Base-by-base conservation (phyloP, 1,284 basidiomycete genomes). In the Boletus sp. region DNA sequence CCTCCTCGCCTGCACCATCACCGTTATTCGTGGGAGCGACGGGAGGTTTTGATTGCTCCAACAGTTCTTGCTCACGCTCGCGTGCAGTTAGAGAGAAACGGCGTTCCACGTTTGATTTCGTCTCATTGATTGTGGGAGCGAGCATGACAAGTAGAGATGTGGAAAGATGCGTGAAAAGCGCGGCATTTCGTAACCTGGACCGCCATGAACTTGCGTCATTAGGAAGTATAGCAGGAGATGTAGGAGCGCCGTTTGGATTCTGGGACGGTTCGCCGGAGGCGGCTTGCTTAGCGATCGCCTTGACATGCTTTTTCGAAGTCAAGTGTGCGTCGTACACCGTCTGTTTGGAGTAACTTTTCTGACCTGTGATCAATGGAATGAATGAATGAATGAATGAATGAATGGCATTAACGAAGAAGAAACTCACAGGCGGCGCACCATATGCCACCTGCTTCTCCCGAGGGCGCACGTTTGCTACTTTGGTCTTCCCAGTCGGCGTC, bases 311-410 rank as follows among this genome's bases (percentile, higher is more conserved):
- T 69, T 92, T 94, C 25, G 93, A 95, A 8, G 83, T 91, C 41
- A 99, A 72, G 66, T 99, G 96, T 5, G 93, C 94, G 60, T 97
- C 92, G 68, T 94, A 99, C 5, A 99, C 96, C 0, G 95, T 97
- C 68, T 97, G 91, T 68, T 98, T 99, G 12, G 94, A 82, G 68
- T 98, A 99, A 53, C 79, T 76, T 64, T 94, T 94, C 67, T 94
- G 90, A 65, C 94, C 91, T 94, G 48, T 33, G 45, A 48, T 47
- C 46, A 37, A 50, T 23, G n/a, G n/a, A n/a, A n/a, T n/a, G n/a
- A n/a, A n/a, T n/a, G n/a, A n/a, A n/a, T n/a, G 37, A 36, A 56
- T 37, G 22, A 52, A 48, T 53, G 36, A 8, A 30, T 38, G 49
- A 34, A 43, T 32, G 38, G 30, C 22, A 37, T 16, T 29, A 50